Evolutionary conservation across 2,329 filamentous ascomycete genomes (phyloP).

Genomic region (Eutypella sp.): DNA sequence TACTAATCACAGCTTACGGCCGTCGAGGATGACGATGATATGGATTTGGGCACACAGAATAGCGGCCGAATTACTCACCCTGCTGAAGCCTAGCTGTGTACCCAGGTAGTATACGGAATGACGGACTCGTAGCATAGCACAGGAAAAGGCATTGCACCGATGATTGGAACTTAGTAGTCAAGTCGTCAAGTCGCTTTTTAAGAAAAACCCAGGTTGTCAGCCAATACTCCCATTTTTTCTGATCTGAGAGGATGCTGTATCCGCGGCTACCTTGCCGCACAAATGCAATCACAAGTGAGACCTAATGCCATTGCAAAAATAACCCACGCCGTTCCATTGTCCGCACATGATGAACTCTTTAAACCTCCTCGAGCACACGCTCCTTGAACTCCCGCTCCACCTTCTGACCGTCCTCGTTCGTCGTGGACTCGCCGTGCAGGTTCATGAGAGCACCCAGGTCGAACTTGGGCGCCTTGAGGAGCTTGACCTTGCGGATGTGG

Average conservation of each 20-base stretch:
- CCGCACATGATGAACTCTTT: conserved; percentile 46
- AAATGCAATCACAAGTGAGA: conserved; percentile 45
- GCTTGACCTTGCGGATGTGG: conserved; percentile 99
- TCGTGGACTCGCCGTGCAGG: conserved; percentile 94
- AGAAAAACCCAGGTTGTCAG: conserved; percentile 29
- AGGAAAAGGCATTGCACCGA: not conserved
- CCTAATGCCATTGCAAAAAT: conserved; percentile 41
- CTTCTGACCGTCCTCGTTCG: conserved; percentile 97
- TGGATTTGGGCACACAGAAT: too few species aligned
- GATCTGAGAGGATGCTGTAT: conserved; percentile 29
- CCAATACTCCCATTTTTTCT: conserved; percentile 31
- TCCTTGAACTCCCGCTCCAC: conserved; percentile 99
- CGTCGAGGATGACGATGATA: too few species aligned
- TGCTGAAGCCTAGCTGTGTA: too few species aligned
- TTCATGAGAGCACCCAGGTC: conserved; percentile 93
- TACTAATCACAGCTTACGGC: too few species aligned
- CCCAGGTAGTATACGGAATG: too few species aligned
- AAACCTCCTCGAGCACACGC: conserved; percentile 88
- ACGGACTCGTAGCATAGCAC: not conserved
- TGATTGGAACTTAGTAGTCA: not conserved
- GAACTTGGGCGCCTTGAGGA: conserved; percentile 98
- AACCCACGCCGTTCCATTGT: conserved; percentile 42
- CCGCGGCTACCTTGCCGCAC: conserved; percentile 38
- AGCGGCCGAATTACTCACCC: too few species aligned
- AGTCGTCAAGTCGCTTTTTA: conserved; percentile 7